Evolutionary conservation across 208 protist genomes (phyloP).

Genomic region (Crithidia bombi): DNA sequence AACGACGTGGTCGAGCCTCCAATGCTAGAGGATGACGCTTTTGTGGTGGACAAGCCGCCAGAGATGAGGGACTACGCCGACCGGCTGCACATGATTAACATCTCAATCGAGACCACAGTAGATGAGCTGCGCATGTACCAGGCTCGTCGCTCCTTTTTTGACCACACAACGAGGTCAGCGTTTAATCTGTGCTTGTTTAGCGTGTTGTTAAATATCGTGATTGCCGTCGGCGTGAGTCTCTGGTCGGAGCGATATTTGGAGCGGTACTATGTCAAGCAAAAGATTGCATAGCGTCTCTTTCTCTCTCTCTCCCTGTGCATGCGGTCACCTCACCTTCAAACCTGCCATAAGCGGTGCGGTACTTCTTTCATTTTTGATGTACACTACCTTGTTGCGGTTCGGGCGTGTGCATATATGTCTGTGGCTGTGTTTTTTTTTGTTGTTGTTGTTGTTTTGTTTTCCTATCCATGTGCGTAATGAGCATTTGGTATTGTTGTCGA

Average conservation of each 20-base stretch:
- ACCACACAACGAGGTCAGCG: slow-evolving; percentile 49
- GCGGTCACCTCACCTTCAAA: too few relatives aligned
- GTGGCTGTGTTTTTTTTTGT: too few relatives aligned
- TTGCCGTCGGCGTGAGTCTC: slow-evolving; percentile 46
- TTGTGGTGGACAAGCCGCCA: slow-evolving; percentile 72
- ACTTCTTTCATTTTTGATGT: too few relatives aligned
- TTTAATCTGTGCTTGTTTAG: slow-evolving; percentile 57
- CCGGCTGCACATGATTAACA: slow-evolving; percentile 62
- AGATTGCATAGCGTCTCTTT: slow-evolving; percentile 44
- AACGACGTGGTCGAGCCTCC: slow-evolving; percentile 64
- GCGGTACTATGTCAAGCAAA: slow-evolving; percentile 68
- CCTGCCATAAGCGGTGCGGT: too few relatives aligned
- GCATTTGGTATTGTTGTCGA: too few relatives aligned
- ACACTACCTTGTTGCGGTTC: too few relatives aligned
- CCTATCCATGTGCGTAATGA: too few relatives aligned
- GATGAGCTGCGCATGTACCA: slow-evolving; percentile 69
- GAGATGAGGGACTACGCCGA: slow-evolving; percentile 62
- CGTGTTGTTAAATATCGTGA: slow-evolving; percentile 56
- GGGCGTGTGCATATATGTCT: too few relatives aligned
- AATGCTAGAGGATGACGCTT: slow-evolving; percentile 54
- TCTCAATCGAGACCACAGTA: slow-evolving; percentile 57
- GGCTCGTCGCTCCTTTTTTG: slow-evolving; percentile 58
- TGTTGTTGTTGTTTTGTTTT: too few relatives aligned
- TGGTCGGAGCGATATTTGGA: slow-evolving; percentile 66
- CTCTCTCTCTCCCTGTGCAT: slow-evolving; percentile 10